Base-by-base conservation (phyloP, 2,329 filamentous ascomycete genomes). In the Cladosporium austrohemisphaericum region DNA sequence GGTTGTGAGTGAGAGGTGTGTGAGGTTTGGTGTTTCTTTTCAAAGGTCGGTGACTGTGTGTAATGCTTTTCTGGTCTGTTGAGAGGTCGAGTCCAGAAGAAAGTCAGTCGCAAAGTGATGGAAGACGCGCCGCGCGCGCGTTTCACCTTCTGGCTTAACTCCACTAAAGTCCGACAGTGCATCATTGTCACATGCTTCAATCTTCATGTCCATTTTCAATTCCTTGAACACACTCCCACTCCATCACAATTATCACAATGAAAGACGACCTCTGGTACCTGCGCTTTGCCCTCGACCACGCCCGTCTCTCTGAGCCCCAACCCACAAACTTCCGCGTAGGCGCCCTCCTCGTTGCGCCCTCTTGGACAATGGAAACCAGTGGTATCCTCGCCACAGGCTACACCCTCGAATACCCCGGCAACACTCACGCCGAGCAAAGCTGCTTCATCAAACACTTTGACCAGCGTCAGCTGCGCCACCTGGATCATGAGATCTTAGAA, bases 371-470 rank as follows among this genome's bases (percentile, higher is more conserved):
- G 70, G 33, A 76, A 72, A 31, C n/a, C n/a, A n/a, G n/a, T n/a
- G n/a, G n/a, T n/a, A 74, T 94, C 51, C 75, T 94, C 22, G 80
- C 86, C 1, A 87, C 88, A 1, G 92, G 93, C 48, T 97, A 92
- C 71, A 96, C 93, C 0, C 78, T 96, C 51, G 92, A 98, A 68
- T 81, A 91, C 3, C 77, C 83, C 0, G 93, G 92, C 33, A 98
- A 98, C 71, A 97, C 93, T 0, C 93, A 98, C 64, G 93, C 93
- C 3, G 93, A 98, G 66, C 90, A 98, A 71, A 92, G 86, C 68
- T 95, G 89, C 63, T 78, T 98, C 50, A 70, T 84, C 41, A 97
- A 98, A 67, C 77, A n/a, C n/a, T n/a, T n/a, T n/a, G n/a, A n/a
- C 36, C n/a, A 19, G 13, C 9, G 7, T 7, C 5, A 40, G 19